These are phyloP conservation scores for Simmondsia chinensis DNA, from an alignment of 148 eudicot genomes.

Conservation along the genomic window DNA sequence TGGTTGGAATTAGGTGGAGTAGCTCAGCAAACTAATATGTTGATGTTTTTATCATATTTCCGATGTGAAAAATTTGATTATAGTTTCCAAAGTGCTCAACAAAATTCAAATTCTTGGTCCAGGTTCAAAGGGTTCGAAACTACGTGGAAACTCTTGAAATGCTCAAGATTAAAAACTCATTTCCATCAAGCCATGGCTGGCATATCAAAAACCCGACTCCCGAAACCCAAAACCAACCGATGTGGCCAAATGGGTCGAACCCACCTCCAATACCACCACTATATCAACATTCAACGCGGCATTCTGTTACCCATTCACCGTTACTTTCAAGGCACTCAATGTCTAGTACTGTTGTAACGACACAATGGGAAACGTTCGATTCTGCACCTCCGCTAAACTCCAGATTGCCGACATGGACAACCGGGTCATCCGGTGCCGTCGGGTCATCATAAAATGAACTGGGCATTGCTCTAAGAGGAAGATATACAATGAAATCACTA, in stretches of 20 bases:
- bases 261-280: constrained; percentile 34
- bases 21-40: too few species aligned
- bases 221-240: too few species aligned
- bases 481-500: constrained; percentile 15
- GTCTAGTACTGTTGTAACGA: constrained; percentile 70
- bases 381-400: constrained; percentile 29
- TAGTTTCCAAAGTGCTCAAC: too few species aligned
- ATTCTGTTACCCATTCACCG: too few species aligned
- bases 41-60: too few species aligned
- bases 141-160: constrained; percentile 73
- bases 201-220: too few species aligned
- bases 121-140: constrained; percentile 85
- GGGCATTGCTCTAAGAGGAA: constrained; percentile 74
- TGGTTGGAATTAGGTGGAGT: too few species aligned
- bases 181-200: constrained; percentile 6
- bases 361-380: constrained; percentile 95
- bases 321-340: constrained; percentile 37
- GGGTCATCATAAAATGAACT: constrained; percentile 44
- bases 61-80: too few species aligned
- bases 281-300: too few species aligned
- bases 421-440: constrained; percentile 11
- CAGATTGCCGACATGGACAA: constrained; percentile 25
- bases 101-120: not conserved
- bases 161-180: constrained; percentile 50
- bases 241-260: constrained; percentile 22